Conservation (phyloP, 306 rosid species). For the Neltuma alba region DNA sequence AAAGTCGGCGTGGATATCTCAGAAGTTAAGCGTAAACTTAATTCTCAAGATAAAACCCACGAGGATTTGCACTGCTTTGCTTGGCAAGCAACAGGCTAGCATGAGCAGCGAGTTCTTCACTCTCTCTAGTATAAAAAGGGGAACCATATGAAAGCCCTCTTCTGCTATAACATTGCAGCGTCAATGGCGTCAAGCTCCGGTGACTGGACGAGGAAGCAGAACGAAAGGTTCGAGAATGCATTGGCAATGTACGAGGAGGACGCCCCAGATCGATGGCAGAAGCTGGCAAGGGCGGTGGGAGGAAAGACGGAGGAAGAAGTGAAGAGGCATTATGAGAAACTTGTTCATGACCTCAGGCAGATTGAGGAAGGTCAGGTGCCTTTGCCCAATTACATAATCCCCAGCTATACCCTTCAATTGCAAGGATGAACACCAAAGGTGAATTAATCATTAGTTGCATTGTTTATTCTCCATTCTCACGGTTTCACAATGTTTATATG, state of each 20-base stretch:
- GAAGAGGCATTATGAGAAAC: slow-evolving; percentile 71
- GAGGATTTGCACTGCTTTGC: neutral
- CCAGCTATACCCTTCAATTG: slow-evolving; percentile 36
- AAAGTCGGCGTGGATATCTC: neutral
- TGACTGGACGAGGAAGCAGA: slow-evolving; percentile 77
- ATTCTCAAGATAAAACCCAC: neutral
- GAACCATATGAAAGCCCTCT: neutral
- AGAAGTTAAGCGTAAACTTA: neutral
- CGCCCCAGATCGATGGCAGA: slow-evolving; percentile 81
- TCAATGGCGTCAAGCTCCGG: slow-evolving; percentile 57
- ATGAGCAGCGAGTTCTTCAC: neutral
- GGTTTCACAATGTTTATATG: neutral
- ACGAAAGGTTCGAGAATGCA: slow-evolving; percentile 87
- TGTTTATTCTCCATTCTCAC: neutral
- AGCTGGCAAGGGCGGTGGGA: slow-evolving; percentile 75
- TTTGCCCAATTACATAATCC: slow-evolving; percentile 62
- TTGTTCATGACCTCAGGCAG: slow-evolving; percentile 71
- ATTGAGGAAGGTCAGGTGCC: slow-evolving; percentile 82
- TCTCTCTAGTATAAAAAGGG: neutral
- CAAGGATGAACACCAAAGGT: slow-evolving; percentile 31
- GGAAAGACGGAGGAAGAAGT: slow-evolving; percentile 89
- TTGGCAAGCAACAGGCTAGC: neutral
- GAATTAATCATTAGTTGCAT: neutral
- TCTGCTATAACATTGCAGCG: neutral
- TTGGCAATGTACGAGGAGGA: slow-evolving; percentile 72